Evolutionary conservation across 2,329 filamentous ascomycete species (phyloP), one percentile per base, ranked within the genome.

Genomic region (Microdochium nivale): DNA sequence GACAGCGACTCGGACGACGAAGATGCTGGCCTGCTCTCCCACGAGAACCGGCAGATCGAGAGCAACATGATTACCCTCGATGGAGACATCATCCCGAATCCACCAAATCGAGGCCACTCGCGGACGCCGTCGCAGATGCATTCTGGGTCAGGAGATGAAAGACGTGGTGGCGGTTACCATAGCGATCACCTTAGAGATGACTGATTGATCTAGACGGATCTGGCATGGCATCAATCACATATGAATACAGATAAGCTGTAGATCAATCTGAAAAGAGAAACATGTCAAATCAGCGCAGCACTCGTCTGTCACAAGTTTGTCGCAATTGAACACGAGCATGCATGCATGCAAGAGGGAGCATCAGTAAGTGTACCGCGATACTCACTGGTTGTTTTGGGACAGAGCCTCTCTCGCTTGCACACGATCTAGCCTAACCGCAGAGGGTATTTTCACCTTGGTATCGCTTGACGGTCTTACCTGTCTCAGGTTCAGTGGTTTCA

Each of bases 1-100:
- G 66, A 60, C 25, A 74, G 70, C 57, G 70, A 73, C 40, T 58
- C 63, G 14, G 75, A 75, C 24, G 70, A 69, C 13, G 75, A 75
- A 52, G 75, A 80, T 44, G 68, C 69, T 1, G 74, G 73, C 1
- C 64, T 80, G 25, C 63, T 81, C 40, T 66, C 67, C 13, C 66
- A 69, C 14, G 57, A 54, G 19, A 35, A 48, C 1, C 62, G 64
- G 35, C 71, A 71, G 40, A 59, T 60, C 13, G 68, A 71, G 21
- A 66, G 65, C 19, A 63, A 67, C 10, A 57, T 71, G 1, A 62
- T 72, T 35, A 70, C 70, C 1, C 62, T 67, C 2, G 70, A 74
- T 32, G 71, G 70, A 3, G 70, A 74, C 50, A 60, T 68, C 27
- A 62, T 73, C 49, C 64, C 71, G 3, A 68, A 65, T 37, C 59